Conservation (phyloP, 495 filamentous ascomycete species). For the Hypoxylon cercidicola region DNA sequence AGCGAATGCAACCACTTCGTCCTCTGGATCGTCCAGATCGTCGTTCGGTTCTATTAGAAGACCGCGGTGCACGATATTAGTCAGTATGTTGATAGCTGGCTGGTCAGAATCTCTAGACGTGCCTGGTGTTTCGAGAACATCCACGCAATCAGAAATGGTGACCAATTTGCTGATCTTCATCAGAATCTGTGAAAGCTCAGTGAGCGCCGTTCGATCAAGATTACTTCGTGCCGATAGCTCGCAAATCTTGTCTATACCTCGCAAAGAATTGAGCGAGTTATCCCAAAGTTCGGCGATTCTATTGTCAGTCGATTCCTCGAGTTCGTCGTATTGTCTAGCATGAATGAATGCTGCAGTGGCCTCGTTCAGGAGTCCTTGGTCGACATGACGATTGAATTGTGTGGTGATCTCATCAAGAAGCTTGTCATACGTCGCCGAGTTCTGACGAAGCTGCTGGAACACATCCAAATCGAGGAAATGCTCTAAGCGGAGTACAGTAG, state of each 20-base stretch:
- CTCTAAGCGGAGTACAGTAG: constrained; percentile 86
- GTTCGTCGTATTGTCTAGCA: constrained; percentile 83
- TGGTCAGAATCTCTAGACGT: constrained; percentile 57
- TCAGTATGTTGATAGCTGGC: constrained; percentile 72
- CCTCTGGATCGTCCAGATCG: constrained; percentile 73
- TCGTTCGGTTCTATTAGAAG: constrained; percentile 68
- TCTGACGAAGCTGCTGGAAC: constrained; percentile 89
- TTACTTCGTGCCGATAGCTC: constrained; percentile 71
- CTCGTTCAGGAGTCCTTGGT: constrained; percentile 85
- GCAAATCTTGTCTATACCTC: constrained; percentile 71
- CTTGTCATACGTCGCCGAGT: constrained; percentile 80
- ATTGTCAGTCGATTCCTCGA: constrained; percentile 82
- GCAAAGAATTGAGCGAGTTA: constrained; percentile 74
- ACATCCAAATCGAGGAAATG: constrained; percentile 86
- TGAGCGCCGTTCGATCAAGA: constrained; percentile 68
- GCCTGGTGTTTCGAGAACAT: constrained; percentile 73
- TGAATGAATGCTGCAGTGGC: constrained; percentile 84
- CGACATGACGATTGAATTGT: constrained; percentile 90
- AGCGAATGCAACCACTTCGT: constrained; percentile 76
- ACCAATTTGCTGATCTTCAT: constrained; percentile 84
- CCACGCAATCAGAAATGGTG: constrained; percentile 79
- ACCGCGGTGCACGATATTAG: constrained; percentile 74
- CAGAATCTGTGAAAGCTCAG: constrained; percentile 80
- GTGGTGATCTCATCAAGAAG: constrained; percentile 92
- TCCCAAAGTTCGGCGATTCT: constrained; percentile 89